These are phyloP conservation scores for Cercis canadensis DNA, from an alignment of 306 rosid genomes.

Conservation along the genomic window DNA sequence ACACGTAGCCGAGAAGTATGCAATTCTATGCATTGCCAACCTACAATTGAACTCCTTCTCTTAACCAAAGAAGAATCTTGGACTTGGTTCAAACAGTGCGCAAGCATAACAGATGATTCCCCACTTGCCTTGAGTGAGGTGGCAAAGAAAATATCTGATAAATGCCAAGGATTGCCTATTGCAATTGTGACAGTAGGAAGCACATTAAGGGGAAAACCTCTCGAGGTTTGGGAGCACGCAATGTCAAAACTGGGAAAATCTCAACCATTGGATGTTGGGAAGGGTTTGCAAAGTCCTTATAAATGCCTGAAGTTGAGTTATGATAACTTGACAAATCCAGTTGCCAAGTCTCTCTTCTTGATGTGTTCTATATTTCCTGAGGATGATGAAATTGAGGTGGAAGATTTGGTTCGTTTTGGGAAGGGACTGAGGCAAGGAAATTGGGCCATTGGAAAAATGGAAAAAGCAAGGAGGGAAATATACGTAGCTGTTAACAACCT, in stretches of 20 bases:
- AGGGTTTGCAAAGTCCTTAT: not conserved
- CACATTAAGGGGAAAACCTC: not conserved
- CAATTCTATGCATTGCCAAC: conserved; percentile 20
- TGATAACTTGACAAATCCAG: not conserved
- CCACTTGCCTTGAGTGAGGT: not conserved
- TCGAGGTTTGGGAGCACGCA: not conserved
- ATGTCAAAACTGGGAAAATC: conserved; percentile 1
- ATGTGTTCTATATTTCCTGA: conserved; percentile 25
- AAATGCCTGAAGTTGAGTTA: not conserved
- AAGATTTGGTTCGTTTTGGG: not conserved
- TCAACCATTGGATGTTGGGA: not conserved
- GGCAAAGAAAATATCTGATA: not conserved
- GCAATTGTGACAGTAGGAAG: conserved; percentile 25
- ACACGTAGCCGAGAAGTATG: conserved; percentile 16
- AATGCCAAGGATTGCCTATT: conserved; percentile 33
- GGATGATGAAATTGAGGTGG: not conserved
- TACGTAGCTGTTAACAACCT: not conserved
- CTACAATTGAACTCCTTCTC: not conserved
- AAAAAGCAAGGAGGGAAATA: not conserved
- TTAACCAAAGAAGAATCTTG: conserved; percentile 30
- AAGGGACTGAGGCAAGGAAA: not conserved
- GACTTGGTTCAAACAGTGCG: conserved; percentile 18
- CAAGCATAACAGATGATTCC: not conserved
- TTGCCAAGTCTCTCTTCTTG: conserved; percentile 1
- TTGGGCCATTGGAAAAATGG: not conserved